phyloP scores from a whole-genome alignment of 345 rosid genomes.

The Eucalyptus polyanthemos region DNA sequence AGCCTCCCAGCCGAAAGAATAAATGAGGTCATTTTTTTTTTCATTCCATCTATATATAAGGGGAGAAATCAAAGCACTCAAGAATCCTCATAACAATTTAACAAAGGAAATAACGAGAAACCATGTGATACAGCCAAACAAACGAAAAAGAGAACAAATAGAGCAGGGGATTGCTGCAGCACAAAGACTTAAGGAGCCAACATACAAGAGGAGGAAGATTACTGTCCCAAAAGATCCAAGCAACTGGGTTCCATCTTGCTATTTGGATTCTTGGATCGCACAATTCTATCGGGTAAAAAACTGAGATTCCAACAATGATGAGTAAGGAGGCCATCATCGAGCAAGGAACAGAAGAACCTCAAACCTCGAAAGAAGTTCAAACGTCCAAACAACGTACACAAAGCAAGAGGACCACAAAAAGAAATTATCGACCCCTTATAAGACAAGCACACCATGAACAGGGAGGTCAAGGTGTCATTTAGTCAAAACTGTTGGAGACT shows the following conservation, averaged over 20 bases:
- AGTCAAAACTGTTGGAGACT: not conserved
- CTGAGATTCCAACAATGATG: not conserved
- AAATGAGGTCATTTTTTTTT: not conserved
- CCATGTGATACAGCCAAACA: not conserved
- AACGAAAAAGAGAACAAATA: not conserved
- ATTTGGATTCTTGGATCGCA: not conserved
- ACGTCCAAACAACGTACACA: no score
- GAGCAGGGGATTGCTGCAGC: not conserved
- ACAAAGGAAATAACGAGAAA: not conserved
- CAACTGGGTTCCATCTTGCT: not conserved
- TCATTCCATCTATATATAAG: not conserved
- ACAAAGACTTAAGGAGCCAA: not conserved
- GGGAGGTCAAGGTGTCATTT: not conserved
- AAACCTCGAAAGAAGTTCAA: not conserved
- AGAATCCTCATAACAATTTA: not conserved
- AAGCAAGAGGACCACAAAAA: no score
- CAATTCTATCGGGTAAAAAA: not conserved
- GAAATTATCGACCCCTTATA: no score
- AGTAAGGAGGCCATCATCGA: not conserved
- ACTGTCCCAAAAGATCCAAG: not conserved
- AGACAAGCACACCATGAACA: no score
- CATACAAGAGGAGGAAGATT: not conserved
- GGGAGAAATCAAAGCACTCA: not conserved
- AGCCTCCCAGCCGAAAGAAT: constrained; percentile 56
- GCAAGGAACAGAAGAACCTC: not conserved